Evolutionary conservation across 208 protist genomes (phyloP).

Genomic region (Leishmania arabica): DNA sequence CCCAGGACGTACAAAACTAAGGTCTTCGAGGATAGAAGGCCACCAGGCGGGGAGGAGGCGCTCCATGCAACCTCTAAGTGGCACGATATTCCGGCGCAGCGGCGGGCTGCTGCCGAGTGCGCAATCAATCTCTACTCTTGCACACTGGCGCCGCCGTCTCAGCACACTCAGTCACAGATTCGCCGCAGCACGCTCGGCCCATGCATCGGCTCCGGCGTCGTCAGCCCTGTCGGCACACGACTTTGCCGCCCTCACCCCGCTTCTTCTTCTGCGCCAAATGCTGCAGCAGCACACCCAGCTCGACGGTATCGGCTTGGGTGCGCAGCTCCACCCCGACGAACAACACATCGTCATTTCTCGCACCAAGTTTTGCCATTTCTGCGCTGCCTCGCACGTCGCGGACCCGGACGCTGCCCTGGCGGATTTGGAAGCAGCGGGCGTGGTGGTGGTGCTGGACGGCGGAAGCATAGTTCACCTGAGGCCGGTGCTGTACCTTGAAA

Average conservation of each 20-base stretch:
- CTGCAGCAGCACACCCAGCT: slow-evolving; percentile 54
- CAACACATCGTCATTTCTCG: slow-evolving; percentile 57
- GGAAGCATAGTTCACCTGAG: slow-evolving; percentile 60
- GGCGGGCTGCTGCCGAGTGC: neutral
- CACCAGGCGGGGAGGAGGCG: neutral
- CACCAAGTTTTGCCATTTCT: slow-evolving; percentile 54
- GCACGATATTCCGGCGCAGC: neutral
- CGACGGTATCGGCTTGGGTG: slow-evolving; percentile 24
- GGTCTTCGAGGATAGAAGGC: neutral
- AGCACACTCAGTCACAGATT: neutral
- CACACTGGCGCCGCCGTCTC: neutral
- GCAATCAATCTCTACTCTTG: neutral
- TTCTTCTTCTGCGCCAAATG: slow-evolving; percentile 56
- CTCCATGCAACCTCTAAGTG: neutral
- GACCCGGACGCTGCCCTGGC: slow-evolving; percentile 46
- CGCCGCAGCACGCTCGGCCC: neutral
- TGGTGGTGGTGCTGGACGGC: slow-evolving; percentile 55
- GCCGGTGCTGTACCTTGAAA: slow-evolving; percentile 58
- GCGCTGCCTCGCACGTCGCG: slow-evolving; percentile 48
- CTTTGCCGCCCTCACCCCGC: slow-evolving; percentile 50
- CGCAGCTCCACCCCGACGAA: slow-evolving; percentile 9
- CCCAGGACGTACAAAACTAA: neutral
- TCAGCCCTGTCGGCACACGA: slow-evolving; percentile 10
- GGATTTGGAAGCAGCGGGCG: slow-evolving; percentile 47
- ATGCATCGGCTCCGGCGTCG: neutral